phyloP scores from a whole-genome alignment of 441 rosid genomes.

The Euphorbia schlechtendalii region DNA sequence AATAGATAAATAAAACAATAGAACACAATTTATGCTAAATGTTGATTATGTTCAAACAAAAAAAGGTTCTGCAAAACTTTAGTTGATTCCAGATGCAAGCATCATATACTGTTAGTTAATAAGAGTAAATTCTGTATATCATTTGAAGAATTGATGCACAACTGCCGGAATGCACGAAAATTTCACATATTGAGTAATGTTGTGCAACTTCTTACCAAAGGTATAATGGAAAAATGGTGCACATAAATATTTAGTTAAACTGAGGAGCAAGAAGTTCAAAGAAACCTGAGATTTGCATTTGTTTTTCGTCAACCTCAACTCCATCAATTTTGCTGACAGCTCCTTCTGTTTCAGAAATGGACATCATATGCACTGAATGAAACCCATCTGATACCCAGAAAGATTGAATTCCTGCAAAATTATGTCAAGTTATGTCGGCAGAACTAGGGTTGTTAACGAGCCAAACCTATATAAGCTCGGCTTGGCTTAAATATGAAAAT shows the following conservation, averaged over 20 bases:
- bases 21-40: slow-evolving; percentile 2
- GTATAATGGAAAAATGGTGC: too few species aligned
- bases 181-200: too few species aligned
- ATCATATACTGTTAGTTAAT: not conserved
- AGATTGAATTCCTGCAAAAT: too few species aligned
- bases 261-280: too few species aligned
- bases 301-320: too few species aligned
- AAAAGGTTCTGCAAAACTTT: not conserved
- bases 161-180: not conserved
- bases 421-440: too few species aligned
- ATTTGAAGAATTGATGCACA: not conserved
- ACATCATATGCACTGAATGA: slow-evolving; percentile 48
- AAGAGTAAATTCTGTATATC: slow-evolving; percentile 1
- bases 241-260: too few species aligned
- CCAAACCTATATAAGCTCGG: too few species aligned
- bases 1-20: not conserved
- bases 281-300: too few species aligned
- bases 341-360: slow-evolving; percentile 33
- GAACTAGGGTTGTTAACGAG: too few species aligned
- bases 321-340: slow-evolving; percentile 34
- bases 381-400: slow-evolving; percentile 20
- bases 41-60: not conserved
- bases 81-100: not conserved
- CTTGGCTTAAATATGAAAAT: too few species aligned
- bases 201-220: too few species aligned